Evolutionary conservation across 2,329 filamentous ascomycete genomes (phyloP).

Genomic region (Penicillium sp.): DNA sequence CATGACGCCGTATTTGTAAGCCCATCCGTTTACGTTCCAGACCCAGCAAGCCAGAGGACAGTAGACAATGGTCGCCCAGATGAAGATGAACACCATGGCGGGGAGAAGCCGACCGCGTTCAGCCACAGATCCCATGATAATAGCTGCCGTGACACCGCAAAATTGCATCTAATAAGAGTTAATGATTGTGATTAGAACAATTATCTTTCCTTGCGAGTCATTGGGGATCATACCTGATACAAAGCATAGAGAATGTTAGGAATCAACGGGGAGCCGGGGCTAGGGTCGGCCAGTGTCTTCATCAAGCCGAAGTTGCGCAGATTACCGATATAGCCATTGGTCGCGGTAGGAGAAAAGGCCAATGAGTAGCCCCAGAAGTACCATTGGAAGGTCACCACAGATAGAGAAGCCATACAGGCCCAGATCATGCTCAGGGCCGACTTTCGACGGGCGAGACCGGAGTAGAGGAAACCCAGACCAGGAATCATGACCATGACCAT

Average conservation of each 20-base stretch:
- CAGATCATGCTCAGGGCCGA: constrained; percentile 95
- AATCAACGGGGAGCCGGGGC: constrained; percentile 79
- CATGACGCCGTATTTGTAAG: constrained; percentile 79
- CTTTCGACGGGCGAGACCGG: constrained; percentile 93
- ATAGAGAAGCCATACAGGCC: constrained; percentile 91
- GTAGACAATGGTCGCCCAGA: constrained; percentile 96
- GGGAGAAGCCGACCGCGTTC: constrained; percentile 90
- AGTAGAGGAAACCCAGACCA: constrained; percentile 95
- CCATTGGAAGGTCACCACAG: constrained; percentile 94
- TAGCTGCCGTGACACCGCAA: constrained; percentile 83
- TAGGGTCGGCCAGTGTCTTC: constrained; percentile 77
- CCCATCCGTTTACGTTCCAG: constrained; percentile 95
- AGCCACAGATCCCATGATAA: constrained; percentile 84
- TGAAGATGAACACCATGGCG: constrained; percentile 90
- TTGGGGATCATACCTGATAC: constrained; percentile 68
- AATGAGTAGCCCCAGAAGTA: constrained; percentile 99
- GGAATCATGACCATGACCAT: constrained; percentile 97
- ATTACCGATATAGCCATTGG: constrained; percentile 87
- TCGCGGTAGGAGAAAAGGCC: constrained; percentile 75
- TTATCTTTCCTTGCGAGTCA: too few relatives aligned
- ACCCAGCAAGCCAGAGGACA: constrained; percentile 95
- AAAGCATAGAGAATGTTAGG: constrained; percentile 89
- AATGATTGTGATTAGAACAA: too few relatives aligned
- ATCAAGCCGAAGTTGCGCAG: constrained; percentile 81
- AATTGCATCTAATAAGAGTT: constrained; percentile 73